Evolutionary conservation across 441 rosid genomes (phyloP).

Genomic region (Brassica hybrid): DNA sequence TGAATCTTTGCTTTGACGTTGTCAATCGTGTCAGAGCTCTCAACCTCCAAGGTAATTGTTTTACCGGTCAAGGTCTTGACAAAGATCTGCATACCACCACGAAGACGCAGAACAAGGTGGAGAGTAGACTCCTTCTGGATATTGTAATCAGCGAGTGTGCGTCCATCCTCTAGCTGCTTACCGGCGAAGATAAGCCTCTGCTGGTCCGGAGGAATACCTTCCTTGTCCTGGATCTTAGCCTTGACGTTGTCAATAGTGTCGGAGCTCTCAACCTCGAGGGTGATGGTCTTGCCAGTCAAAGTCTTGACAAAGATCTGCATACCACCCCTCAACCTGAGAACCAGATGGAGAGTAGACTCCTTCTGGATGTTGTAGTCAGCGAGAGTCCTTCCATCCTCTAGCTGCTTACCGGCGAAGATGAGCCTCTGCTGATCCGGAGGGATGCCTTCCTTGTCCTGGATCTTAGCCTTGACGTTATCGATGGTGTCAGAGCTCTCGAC

Average conservation of each 20-base stretch:
- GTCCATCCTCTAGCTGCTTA: constrained; percentile 44
- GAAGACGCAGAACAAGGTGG: constrained; percentile 27
- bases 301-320: constrained; percentile 56
- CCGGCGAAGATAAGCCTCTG: constrained; percentile 46
- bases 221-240: constrained; percentile 47
- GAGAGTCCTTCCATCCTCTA: neutral
- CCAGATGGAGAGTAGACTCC: neutral
- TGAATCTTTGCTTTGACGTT: constrained; percentile 46
- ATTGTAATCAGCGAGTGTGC: constrained; percentile 45
- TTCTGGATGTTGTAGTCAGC: neutral
- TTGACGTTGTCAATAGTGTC: constrained; percentile 48
- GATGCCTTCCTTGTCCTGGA: constrained; percentile 46
- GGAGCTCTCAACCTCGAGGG: constrained; percentile 44
- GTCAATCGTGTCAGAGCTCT: constrained; percentile 40
- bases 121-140: constrained; percentile 47
- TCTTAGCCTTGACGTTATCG: constrained; percentile 47
- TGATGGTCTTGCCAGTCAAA: constrained; percentile 45
- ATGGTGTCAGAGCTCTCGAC: constrained; percentile 48
- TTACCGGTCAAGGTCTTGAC: constrained; percentile 43
- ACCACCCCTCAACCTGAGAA: constrained; percentile 42
- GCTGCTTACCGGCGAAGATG: constrained; percentile 36
- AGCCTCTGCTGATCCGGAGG: constrained; percentile 51
- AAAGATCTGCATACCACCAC: constrained; percentile 47
- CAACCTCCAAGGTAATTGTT: constrained; percentile 44
- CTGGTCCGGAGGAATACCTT: constrained; percentile 49